A percentile compares a stretch with the other conserved stretches of the same genome.
phyloP scores from a whole-genome alignment of 768 basidiomycete species.

The Rhodosporidiobolus odoratus region DNA sequence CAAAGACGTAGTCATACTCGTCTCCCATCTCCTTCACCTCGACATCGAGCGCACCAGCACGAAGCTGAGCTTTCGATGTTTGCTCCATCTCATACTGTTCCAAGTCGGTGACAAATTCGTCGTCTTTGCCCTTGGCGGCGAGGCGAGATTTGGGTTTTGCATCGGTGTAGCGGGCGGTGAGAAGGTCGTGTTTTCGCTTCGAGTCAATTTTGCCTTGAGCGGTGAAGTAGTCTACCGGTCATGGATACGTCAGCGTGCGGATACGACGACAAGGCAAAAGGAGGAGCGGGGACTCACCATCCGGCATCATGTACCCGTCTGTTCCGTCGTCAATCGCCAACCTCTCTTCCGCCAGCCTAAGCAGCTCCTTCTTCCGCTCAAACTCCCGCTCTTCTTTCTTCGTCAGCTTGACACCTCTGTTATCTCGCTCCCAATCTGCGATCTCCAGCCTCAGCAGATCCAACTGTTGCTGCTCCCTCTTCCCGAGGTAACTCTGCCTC shows the following conservation, averaged over 20 bases:
- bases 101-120: constrained; percentile 91
- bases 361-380: constrained; percentile 83
- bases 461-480: constrained; percentile 92
- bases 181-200: constrained; percentile 85
- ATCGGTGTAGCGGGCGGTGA: constrained; percentile 93
- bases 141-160: constrained; percentile 41
- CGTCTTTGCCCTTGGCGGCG: constrained; percentile 56
- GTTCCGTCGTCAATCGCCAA: constrained; percentile 89
- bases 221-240: constrained; percentile 72
- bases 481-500: constrained; percentile 90
- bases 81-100: constrained; percentile 95
- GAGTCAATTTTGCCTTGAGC: constrained; percentile 97
- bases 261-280: background rate
- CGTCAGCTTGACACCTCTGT: constrained; percentile 83
- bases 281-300: constrained; percentile 45
- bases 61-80: constrained; percentile 80
- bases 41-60: constrained; percentile 87
- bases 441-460: constrained; percentile 89
- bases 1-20: constrained; percentile 94
- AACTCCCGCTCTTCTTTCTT: constrained; percentile 74
- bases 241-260: background rate
- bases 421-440: constrained; percentile 84
- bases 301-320: constrained; percentile 93
- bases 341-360: constrained; percentile 86
- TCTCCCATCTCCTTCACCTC: constrained; percentile 61